A percentile compares a stretch with the other conserved stretches of the same genome.
Evolutionary conservation across 2,329 filamentous ascomycete species (phyloP).

Genomic region (Sporothrix phasma): DNA sequence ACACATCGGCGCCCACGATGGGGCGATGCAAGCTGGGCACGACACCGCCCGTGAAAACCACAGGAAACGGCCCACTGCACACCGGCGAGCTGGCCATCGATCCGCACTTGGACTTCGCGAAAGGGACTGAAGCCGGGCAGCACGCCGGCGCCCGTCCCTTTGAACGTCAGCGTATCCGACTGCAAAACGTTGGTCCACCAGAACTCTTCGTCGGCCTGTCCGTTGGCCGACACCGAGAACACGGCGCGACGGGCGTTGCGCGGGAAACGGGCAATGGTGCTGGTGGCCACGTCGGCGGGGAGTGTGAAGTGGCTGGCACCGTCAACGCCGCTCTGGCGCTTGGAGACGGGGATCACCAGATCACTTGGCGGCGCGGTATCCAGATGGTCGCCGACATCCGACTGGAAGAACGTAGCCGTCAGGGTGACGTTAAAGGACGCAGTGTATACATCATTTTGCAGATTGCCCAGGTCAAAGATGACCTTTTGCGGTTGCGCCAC

Average conservation of each 20-base stretch:
- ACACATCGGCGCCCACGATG: slow-evolving; percentile 67
- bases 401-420: slow-evolving; percentile 59
- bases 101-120: slow-evolving; percentile 65
- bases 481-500: slow-evolving; percentile 60
- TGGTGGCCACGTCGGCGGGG: slow-evolving; percentile 51
- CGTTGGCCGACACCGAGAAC: slow-evolving; percentile 66
- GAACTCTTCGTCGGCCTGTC: slow-evolving; percentile 69
- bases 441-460: slow-evolving; percentile 62
- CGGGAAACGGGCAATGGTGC: slow-evolving; percentile 48
- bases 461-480: slow-evolving; percentile 71
- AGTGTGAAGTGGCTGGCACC: slow-evolving; percentile 57
- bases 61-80: slow-evolving; percentile 72
- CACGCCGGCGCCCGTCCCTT: slow-evolving; percentile 40
- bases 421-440: slow-evolving; percentile 64
- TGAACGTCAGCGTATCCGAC: slow-evolving; percentile 50
- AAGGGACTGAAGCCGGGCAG: slow-evolving; percentile 63
- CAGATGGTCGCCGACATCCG: slow-evolving; percentile 26
- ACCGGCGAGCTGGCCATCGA: slow-evolving; percentile 63
- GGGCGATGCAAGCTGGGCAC: slow-evolving; percentile 69
- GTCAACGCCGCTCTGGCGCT: slow-evolving; percentile 37
- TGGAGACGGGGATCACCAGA: slow-evolving; percentile 57
- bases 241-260: slow-evolving; percentile 58
- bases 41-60: slow-evolving; percentile 74
- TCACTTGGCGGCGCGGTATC: slow-evolving; percentile 43
- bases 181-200: slow-evolving; percentile 74